phyloP scores from a whole-genome alignment of 805 yeast genomes.

The Clavispora fructus region DNA sequence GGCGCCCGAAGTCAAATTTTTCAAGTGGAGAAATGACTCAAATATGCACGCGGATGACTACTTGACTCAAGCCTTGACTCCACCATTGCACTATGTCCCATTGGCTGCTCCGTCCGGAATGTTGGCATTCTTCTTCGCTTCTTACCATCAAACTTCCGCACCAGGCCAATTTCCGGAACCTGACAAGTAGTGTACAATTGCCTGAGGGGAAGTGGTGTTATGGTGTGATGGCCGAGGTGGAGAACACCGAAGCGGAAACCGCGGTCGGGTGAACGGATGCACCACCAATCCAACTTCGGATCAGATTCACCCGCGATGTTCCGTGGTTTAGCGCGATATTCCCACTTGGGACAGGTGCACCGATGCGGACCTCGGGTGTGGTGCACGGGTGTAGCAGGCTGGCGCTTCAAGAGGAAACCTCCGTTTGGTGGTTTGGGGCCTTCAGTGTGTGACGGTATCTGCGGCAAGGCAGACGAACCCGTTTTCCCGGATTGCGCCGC shows the following conservation, averaged over 20 bases:
- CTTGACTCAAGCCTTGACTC: neutral
- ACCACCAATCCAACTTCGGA: neutral
- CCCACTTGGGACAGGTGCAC: neutral
- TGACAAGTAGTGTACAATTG: neutral
- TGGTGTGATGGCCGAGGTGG: neutral
- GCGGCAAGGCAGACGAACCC: no score
- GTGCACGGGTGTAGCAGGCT: neutral
- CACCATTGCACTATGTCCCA: neutral
- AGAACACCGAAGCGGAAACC: neutral
- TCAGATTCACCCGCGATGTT: neutral
- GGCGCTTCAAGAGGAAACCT: no score
- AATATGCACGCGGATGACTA: slow-evolving; percentile 10
- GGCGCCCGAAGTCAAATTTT: slow-evolving; percentile 1
- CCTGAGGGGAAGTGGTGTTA: neutral
- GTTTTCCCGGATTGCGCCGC: no score
- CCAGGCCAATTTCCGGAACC: no score
- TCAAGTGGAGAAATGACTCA: slow-evolving; percentile 6
- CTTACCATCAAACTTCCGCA: no score
- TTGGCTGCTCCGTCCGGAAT: neutral
- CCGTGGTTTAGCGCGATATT: neutral
- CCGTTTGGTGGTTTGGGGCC: no score
- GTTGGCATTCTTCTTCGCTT: no score
- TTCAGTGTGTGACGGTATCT: no score
- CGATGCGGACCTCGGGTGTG: no score
- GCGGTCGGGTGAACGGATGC: neutral